Conservation (phyloP, 148 eudicot species). For the Rhododendron griersonianum region DNA sequence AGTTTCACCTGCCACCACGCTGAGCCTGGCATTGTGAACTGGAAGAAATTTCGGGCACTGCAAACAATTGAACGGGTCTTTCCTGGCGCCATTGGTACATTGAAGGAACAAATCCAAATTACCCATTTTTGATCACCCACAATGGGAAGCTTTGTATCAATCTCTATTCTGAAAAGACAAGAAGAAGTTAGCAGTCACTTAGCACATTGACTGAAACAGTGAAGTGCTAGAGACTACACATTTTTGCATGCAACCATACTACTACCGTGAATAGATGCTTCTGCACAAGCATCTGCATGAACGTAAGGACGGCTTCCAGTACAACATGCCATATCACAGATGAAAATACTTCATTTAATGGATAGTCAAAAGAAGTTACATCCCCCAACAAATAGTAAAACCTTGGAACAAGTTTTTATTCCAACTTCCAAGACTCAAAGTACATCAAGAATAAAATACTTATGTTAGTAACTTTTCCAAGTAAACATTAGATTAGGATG, state of each 20-base stretch:
- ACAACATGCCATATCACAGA: neutral
- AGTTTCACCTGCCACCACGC: slow-evolving; percentile 95
- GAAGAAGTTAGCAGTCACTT: neutral
- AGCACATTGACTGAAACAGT: neutral
- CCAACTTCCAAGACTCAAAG: neutral
- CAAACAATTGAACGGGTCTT: slow-evolving; percentile 99
- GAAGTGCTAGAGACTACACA: neutral
- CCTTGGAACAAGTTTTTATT: no score
- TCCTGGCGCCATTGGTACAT: slow-evolving; percentile 98
- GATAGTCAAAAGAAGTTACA: neutral
- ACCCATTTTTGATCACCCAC: slow-evolving; percentile 96
- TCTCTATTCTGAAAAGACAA: slow-evolving; percentile 59
- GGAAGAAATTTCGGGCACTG: slow-evolving; percentile 97
- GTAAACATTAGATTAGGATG: neutral
- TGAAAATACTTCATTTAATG: neutral
- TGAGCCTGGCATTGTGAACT: slow-evolving; percentile 88
- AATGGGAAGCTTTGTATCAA: slow-evolving; percentile 81
- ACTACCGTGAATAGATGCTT: neutral
- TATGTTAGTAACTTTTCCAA: neutral
- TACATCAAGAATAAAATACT: neutral
- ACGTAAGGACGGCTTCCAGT: neutral
- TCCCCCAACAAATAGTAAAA: neutral
- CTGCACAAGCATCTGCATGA: neutral
- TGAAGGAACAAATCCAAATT: slow-evolving; percentile 98
- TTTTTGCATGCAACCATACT: neutral